Evolutionary conservation across 805 yeast species (phyloP).

Genomic region (Yarrowia bubula): DNA sequence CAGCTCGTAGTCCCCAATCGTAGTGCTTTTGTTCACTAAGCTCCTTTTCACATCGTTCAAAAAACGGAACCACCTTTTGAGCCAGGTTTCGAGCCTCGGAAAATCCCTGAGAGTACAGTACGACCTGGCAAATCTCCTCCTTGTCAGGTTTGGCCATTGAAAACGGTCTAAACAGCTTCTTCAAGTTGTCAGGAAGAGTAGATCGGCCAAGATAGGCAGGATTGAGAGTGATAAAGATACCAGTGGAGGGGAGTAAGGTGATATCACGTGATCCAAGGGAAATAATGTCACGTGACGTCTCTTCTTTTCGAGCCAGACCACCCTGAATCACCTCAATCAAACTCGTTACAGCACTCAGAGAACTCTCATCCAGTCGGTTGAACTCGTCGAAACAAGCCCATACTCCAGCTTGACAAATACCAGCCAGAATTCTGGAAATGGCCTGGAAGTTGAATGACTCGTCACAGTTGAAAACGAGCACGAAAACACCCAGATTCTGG

Average conservation of each 20-base stretch:
- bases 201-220: slow-evolving; percentile 86
- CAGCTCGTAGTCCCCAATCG: slow-evolving; percentile 84
- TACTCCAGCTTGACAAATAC: slow-evolving; percentile 78
- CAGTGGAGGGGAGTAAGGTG: slow-evolving; percentile 41
- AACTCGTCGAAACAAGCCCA: slow-evolving; percentile 98
- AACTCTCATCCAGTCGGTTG: slow-evolving; percentile 68
- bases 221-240: slow-evolving; percentile 86
- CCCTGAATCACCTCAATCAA: slow-evolving; percentile 69
- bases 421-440: slow-evolving; percentile 71
- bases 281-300: not conserved
- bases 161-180: slow-evolving; percentile 71
- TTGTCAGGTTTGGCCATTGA: slow-evolving; percentile 73
- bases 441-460: slow-evolving; percentile 80
- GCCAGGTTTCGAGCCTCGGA: slow-evolving; percentile 48
- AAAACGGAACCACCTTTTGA: slow-evolving; percentile 52
- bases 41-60: slow-evolving; percentile 43
- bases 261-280: slow-evolving; percentile 3
- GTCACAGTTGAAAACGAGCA: slow-evolving; percentile 86
- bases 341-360: slow-evolving; percentile 80
- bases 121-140: slow-evolving; percentile 62
- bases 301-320: slow-evolving; percentile 5
- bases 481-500: slow-evolving; percentile 72
- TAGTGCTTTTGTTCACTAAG: slow-evolving; percentile 67
- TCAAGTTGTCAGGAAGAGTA: slow-evolving; percentile 78
- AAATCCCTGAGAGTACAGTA: slow-evolving; percentile 76